These are phyloP conservation scores for Beta lomatogona DNA, from an alignment of 179 eudicot genomes.

Conservation along the genomic window DNA sequence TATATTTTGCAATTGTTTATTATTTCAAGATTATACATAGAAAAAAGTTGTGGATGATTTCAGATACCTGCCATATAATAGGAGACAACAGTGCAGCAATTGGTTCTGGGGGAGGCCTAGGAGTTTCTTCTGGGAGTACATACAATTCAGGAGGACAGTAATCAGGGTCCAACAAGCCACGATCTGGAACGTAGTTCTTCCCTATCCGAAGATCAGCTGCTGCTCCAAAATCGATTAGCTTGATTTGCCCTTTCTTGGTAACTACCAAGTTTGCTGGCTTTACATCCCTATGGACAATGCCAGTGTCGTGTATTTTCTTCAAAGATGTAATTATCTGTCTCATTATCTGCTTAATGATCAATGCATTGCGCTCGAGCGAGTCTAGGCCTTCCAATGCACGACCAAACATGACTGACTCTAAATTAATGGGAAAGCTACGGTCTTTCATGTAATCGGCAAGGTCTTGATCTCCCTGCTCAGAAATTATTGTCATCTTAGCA, in stretches of 20 bases:
- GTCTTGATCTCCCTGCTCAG: slow-evolving; percentile 83
- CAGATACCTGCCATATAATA: slow-evolving; percentile 82
- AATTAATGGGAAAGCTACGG: slow-evolving; percentile 76
- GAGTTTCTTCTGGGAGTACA: slow-evolving; percentile 96
- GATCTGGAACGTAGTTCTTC: slow-evolving; percentile 79
- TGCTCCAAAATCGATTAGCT: slow-evolving; percentile 95
- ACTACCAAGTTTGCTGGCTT: slow-evolving; percentile 98
- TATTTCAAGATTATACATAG: background rate
- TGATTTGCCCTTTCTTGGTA: slow-evolving; percentile 86
- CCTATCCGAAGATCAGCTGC: slow-evolving; percentile 95
- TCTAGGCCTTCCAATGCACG: slow-evolving; percentile 74
- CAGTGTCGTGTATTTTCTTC: slow-evolving; percentile 87
- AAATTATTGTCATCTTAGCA: background rate
- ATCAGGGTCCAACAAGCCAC: slow-evolving; percentile 87
- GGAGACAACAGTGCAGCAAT: slow-evolving; percentile 94
- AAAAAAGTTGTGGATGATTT: background rate
- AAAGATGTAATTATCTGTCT: slow-evolving; percentile 87
- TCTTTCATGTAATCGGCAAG: slow-evolving; percentile 86
- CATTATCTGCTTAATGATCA: slow-evolving; percentile 92
- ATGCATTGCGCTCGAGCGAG: slow-evolving; percentile 63
- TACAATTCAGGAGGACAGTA: slow-evolving; percentile 94
- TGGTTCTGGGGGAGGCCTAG: slow-evolving; percentile 95
- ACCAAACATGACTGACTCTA: slow-evolving; percentile 86
- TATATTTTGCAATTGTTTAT: background rate
- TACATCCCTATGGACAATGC: slow-evolving; percentile 92